Conservation (phyloP, 805 yeast species). For the Candida patagonica region DNA sequence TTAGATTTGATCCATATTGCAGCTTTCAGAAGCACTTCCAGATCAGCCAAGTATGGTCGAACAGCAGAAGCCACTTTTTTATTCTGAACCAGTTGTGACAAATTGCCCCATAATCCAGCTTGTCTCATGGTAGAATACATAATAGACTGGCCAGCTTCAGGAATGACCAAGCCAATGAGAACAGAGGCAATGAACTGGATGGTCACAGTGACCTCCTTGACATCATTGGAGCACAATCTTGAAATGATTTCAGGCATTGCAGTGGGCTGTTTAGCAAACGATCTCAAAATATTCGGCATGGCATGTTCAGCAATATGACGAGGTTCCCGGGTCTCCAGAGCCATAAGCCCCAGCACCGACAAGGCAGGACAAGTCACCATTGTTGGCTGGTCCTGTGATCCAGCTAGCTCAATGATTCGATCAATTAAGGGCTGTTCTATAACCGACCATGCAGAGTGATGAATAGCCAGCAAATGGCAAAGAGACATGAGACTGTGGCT, state of each 20-base stretch:
- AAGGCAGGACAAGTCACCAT: constrained; percentile 15
- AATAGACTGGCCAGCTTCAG: constrained; percentile 8
- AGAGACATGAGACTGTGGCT: constrained; percentile 14
- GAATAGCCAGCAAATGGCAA: constrained; percentile 10
- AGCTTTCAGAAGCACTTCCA: constrained; percentile 20
- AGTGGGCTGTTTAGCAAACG: constrained; percentile 10
- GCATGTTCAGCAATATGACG: constrained; percentile 2
- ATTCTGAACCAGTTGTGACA: constrained; percentile 17
- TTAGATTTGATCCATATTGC: constrained; percentile 12
- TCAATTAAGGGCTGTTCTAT: constrained; percentile 16
- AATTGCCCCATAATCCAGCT: constrained; percentile 16
- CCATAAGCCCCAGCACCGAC: constrained; percentile 14
- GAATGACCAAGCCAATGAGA: constrained; percentile 15
- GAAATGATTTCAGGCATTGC: constrained; percentile 13
- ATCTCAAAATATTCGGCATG: constrained; percentile 6
- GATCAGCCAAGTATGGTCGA: constrained; percentile 16
- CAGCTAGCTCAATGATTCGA: constrained; percentile 9
- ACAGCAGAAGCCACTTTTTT: constrained; percentile 14
- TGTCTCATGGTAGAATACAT: constrained; percentile 16
- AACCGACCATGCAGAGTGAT: constrained; percentile 16
- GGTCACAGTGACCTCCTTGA: constrained; percentile 12
- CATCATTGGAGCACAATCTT: constrained; percentile 9
- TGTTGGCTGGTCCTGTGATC: constrained; percentile 7
- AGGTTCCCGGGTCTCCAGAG: constrained; percentile 12
- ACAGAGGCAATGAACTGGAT: constrained; percentile 14